Evolutionary conservation across 768 basidiomycete species (phyloP), one percentile per base, ranked within the genome.

Genomic region (Rhodotorula graminis): DNA sequence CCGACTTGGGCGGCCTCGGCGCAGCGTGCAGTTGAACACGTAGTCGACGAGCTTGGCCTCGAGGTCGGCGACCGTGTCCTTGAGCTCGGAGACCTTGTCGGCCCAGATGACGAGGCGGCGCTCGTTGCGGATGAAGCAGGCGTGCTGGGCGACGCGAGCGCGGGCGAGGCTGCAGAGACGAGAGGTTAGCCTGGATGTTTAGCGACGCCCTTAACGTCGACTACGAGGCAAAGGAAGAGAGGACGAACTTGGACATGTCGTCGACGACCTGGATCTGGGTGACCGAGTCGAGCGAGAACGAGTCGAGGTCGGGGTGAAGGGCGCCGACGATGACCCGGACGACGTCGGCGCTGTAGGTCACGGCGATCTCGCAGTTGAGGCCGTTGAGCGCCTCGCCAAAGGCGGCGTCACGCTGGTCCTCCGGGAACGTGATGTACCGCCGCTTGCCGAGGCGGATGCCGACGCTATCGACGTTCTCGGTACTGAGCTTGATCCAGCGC

Each of bases 61-160:
- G 44, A 55, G 44, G 31, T 58, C 61, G 50, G 81, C 79, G 61
- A 78, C 79, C 5, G 79, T 77, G 27, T 75, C 73, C 46, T 81
- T 78, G 61, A 82, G 64, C 31, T 77, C 79, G 50, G 80, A 78
- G 25, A 82, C 80, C 33, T 79, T 78, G 75, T 82, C 80, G 40
- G 79, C 78, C 82, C 81, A 82, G 40, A 82, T 78, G 33, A 81
- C 79, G 9, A 82, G 75, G 40, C 78, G 79, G 14, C 71, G 63
- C 61, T 81, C 80, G 49, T 78, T 64, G 40, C 82, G 78, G 47
- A 79, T 77, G 64, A 82, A 82, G 49, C 80, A 80, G 25, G 81
- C 81, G 33, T 78, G 79, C 67, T 82, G 82, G 69, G 81, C 79
- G 72, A 79, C 79, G 47, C 81, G 76, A 18, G 80, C 61, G 57